These are phyloP conservation scores for Phytophthora sansomeana DNA, from an alignment of 352 stramenopile genomes.

Conservation along the genomic window DNA sequence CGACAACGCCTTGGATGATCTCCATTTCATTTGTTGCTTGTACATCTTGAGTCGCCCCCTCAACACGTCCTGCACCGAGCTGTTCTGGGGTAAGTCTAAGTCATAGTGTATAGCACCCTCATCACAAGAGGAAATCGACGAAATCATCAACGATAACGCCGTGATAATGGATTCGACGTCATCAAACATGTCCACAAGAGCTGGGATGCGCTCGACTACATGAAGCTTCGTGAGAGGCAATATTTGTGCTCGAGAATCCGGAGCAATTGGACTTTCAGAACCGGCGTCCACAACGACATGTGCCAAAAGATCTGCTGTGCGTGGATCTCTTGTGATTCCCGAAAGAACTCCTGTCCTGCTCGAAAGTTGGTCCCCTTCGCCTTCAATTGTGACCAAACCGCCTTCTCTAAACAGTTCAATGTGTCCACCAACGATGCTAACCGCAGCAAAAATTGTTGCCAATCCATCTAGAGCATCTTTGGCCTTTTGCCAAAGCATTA, in stretches of 20 bases:
- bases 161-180: slow-evolving; percentile 60
- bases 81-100: slow-evolving; percentile 73
- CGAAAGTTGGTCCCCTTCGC: slow-evolving; percentile 42
- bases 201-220: slow-evolving; percentile 75
- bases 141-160: slow-evolving; percentile 61
- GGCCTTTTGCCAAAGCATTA: slow-evolving; percentile 78
- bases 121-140: slow-evolving; percentile 28
- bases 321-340: slow-evolving; percentile 51
- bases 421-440: slow-evolving; percentile 79
- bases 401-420: slow-evolving; percentile 78
- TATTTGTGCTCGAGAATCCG: slow-evolving; percentile 25
- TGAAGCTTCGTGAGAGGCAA: slow-evolving; percentile 67
- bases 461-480: slow-evolving; percentile 74
- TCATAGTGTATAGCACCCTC: slow-evolving; percentile 50
- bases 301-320: slow-evolving; percentile 49
- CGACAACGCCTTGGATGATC: slow-evolving; percentile 75
- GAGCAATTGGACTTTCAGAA: slow-evolving; percentile 9
- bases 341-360: slow-evolving; percentile 38
- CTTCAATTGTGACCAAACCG: slow-evolving; percentile 60
- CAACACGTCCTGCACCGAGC: slow-evolving; percentile 64
- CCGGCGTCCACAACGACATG: slow-evolving; percentile 33
- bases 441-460: slow-evolving; percentile 63
- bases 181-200: slow-evolving; percentile 84
- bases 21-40: slow-evolving; percentile 86
- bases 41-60: slow-evolving; percentile 66